Conservation (phyloP, 768 basidiomycete species). For the Mycena vulgaris region DNA sequence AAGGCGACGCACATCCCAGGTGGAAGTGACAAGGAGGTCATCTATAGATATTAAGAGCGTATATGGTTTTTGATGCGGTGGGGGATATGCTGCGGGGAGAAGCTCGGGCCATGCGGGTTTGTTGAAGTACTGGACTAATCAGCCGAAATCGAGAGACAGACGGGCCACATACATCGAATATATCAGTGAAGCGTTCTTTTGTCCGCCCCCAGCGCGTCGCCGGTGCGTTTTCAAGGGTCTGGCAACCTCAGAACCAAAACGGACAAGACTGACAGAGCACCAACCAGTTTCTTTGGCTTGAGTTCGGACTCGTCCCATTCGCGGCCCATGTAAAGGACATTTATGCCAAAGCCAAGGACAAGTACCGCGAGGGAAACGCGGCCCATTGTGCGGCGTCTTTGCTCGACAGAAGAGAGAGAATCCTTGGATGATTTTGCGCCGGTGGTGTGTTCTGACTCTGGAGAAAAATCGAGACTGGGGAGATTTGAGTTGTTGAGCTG, state of each 20-base stretch:
- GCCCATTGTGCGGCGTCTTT: slow-evolving; percentile 70
- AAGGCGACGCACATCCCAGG: slow-evolving; percentile 89
- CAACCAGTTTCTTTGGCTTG: slow-evolving; percentile 72
- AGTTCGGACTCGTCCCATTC: slow-evolving; percentile 86
- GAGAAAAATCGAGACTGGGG: slow-evolving; percentile 76
- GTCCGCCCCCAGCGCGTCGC: slow-evolving; percentile 77
- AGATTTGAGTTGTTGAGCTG: slow-evolving; percentile 44
- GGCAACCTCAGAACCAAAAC: slow-evolving; percentile 5
- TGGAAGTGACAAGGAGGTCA: slow-evolving; percentile 90
- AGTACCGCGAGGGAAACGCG: slow-evolving; percentile 70
- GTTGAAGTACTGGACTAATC: slow-evolving; percentile 79
- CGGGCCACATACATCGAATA: slow-evolving; percentile 74
- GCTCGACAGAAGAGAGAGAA: slow-evolving; percentile 85
- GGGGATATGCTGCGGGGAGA: slow-evolving; percentile 87
- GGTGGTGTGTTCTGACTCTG: slow-evolving; percentile 69
- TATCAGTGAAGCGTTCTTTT: slow-evolving; percentile 69
- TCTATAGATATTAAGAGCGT: slow-evolving; percentile 94
- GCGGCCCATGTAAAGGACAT: slow-evolving; percentile 78
- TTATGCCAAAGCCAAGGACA: slow-evolving; percentile 68
- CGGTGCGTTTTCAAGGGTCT: slow-evolving; percentile 75
- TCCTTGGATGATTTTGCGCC: slow-evolving; percentile 87
- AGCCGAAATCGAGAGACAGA: background rate
- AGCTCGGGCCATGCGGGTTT: slow-evolving; percentile 96
- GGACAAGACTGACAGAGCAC: slow-evolving; percentile 42
- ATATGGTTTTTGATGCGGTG: slow-evolving; percentile 90